Evolutionary conservation across 192 early-diverging fungal species (phyloP).

Genomic region (Thoreauomyces humboldtii): DNA sequence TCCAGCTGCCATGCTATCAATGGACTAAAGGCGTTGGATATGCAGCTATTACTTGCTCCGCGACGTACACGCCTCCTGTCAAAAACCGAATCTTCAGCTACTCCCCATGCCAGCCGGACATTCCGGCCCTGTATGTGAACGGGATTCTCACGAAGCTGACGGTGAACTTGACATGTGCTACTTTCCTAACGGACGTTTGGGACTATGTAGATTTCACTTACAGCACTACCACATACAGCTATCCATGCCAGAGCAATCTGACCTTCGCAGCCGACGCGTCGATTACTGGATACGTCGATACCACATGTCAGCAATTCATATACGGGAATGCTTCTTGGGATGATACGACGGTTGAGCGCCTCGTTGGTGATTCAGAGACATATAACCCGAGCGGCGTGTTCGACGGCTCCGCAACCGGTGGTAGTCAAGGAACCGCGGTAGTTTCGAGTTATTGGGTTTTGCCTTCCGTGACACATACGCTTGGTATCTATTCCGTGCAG

Average conservation of each 20-base stretch:
- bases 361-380: too few relatives aligned
- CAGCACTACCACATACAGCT: neutral
- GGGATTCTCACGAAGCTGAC: neutral
- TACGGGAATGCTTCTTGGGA: too few relatives aligned
- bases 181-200: neutral
- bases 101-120: neutral
- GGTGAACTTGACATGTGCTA: neutral
- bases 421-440: too few relatives aligned
- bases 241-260: neutral
- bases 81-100: too few relatives aligned
- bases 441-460: too few relatives aligned
- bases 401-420: too few relatives aligned
- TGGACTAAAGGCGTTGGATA: slow-evolving; percentile 1
- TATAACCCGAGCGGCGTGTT: too few relatives aligned
- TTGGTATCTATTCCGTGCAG: too few relatives aligned
- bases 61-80: neutral
- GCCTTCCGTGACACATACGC: too few relatives aligned
- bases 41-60: neutral
- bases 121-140: neutral
- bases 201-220: too few relatives aligned
- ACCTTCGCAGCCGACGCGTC: neutral
- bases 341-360: too few relatives aligned
- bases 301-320: neutral
- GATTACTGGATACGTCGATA: neutral
- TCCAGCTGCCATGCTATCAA: neutral